Evolutionary conservation across 2,329 filamentous ascomycete species (phyloP).

Genomic region (Emmonsiellopsis sp.): DNA sequence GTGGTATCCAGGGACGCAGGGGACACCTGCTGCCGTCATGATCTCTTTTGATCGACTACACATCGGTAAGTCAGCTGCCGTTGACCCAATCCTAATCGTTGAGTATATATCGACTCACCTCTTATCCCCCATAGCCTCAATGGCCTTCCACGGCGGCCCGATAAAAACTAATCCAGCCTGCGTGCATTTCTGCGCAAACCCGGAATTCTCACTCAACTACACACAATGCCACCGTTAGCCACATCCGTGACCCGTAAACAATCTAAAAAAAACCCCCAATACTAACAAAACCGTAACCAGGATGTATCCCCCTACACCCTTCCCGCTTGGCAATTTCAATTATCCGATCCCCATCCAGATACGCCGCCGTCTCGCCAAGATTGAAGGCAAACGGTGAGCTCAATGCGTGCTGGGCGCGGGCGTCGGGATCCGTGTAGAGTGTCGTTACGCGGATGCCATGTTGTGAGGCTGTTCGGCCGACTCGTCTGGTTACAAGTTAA

Average conservation of each 20-base stretch:
- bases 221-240: neutral
- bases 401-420: conserved; percentile 75
- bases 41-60: conserved; percentile 76
- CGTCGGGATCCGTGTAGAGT: conserved; percentile 88
- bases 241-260: neutral
- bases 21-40: conserved; percentile 90
- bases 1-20: conserved; percentile 94
- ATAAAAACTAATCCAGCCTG: conserved; percentile 91
- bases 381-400: conserved; percentile 76
- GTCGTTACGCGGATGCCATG: conserved; percentile 91
- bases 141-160: conserved; percentile 71
- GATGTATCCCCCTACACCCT: conserved; percentile 85
- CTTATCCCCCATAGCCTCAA: conserved; percentile 83
- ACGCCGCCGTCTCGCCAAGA: conserved; percentile 68
- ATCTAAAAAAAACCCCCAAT: neutral
- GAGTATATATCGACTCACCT: conserved; percentile 39
- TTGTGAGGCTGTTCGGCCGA: conserved; percentile 75
- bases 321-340: conserved; percentile 78
- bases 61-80: neutral
- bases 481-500: conserved; percentile 45
- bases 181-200: conserved; percentile 78
- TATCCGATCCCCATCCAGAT: conserved; percentile 89
- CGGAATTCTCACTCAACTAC: conserved; percentile 77
- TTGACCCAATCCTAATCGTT: neutral
- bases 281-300: conserved; percentile 77